phyloP scores from a whole-genome alignment of 352 stramenopile species.

The Globisporangium solare region DNA sequence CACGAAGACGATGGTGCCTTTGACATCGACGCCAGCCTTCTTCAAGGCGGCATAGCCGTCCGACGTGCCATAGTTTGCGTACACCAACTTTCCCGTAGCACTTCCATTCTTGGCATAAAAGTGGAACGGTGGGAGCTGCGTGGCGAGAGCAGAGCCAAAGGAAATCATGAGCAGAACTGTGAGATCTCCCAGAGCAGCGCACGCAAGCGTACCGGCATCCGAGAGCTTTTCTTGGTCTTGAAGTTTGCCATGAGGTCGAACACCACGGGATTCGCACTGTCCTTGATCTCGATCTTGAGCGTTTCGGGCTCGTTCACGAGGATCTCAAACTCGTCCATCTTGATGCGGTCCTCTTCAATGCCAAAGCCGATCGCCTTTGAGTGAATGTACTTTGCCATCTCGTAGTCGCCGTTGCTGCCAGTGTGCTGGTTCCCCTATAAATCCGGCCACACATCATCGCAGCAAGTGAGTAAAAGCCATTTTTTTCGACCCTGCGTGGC shows the following conservation, averaged over 20 bases:
- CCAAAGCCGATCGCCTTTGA: conserved; percentile 68
- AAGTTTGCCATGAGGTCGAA: conserved; percentile 29
- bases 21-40: conserved; percentile 43
- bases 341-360: conserved; percentile 69
- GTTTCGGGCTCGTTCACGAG: conserved; percentile 66
- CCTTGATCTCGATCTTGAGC: conserved; percentile 40
- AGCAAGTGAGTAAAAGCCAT: too few species aligned
- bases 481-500: too few species aligned
- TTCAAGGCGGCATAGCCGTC: conserved; percentile 61
- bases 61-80: conserved; percentile 67
- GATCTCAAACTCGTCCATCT: conserved; percentile 82
- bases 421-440: conserved; percentile 49
- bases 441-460: background rate
- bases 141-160: background rate
- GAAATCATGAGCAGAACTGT: background rate
- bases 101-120: conserved; percentile 80
- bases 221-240: conserved; percentile 26
- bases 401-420: conserved; percentile 50
- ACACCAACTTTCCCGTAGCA: conserved; percentile 52
- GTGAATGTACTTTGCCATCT: conserved; percentile 78
- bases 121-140: conserved; percentile 59
- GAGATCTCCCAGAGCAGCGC: background rate
- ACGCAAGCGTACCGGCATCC: conserved; percentile 19
- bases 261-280: conserved; percentile 3
- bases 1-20: conserved; percentile 51